Evolutionary conservation across 352 stramenopile species (phyloP), one percentile per base, ranked within the genome.

Genomic region (Aphanomyces astaci): DNA sequence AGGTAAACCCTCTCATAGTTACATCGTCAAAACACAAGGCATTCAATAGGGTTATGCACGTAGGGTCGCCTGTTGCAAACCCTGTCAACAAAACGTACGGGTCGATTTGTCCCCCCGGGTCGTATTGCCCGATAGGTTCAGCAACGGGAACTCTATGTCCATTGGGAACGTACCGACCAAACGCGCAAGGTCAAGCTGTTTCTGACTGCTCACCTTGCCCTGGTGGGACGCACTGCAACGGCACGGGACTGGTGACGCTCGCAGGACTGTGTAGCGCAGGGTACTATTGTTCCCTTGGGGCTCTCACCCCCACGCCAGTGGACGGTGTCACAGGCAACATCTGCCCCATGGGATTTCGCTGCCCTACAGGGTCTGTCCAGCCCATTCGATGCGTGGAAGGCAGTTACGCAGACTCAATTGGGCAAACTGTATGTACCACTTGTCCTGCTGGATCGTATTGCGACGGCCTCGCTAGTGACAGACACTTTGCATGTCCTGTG

Each of bases 371-470:
- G 13, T 92, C 86, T 1, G 87, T 80, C 0, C 27, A 48, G 1
- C 46, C 67, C 4, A 24, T 64, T 15, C 31, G 33, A n/a, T 64
- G 56, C 56, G 13, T 48, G 9, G 56, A 49, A 52, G 56, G 56
- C 32, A 64, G 32, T 7, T 64, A 52, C 22, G 56, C 32, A 13
- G 33, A 46, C 32, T 25, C n/a, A 7, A 3, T 36, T 1, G 56
- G 56, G 19, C 56, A 64, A 31, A 70, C 78, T 0, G 84, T 96
- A 64, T 98, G 93, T 55, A 77, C 82, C 25, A 36, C 74, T 22
- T 98, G 93, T 73, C 76, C 85, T 10, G 73, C 79, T 9, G 92
- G 92, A 0, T 81, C 75, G 27, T 98, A 90, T 51, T 98, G 93
- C 70, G 90, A 97, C 54, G 87, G 83, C 1, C 33, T 77, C 30